Evolutionary conservation across 371 early-diverging fungal genomes (phyloP).

Genomic region (Scutellospora calospora): DNA sequence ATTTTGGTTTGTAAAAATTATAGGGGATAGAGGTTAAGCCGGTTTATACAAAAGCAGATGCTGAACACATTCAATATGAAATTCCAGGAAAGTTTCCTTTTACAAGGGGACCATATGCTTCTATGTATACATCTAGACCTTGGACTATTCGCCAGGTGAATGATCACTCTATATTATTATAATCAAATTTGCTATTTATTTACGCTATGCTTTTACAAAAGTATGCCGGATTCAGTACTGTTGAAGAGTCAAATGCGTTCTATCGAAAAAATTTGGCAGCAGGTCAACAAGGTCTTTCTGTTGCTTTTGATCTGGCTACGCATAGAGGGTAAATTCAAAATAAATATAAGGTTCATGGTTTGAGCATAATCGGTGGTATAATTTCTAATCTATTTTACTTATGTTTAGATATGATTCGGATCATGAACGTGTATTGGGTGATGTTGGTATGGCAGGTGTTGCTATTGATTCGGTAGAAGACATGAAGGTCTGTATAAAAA

Average conservation of each 20-base stretch:
- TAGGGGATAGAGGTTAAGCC: slow-evolving; percentile 86
- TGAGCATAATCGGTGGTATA: not conserved
- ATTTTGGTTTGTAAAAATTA: not conserved
- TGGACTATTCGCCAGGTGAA: slow-evolving; percentile 85
- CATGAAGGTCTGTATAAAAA: slow-evolving; percentile 70
- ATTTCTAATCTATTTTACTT: not conserved
- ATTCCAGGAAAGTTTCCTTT: slow-evolving; percentile 85
- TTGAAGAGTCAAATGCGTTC: slow-evolving; percentile 86
- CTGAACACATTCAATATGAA: slow-evolving; percentile 64
- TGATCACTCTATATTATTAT: not conserved
- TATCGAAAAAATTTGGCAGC: slow-evolving; percentile 87
- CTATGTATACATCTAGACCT: slow-evolving; percentile 89
- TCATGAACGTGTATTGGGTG: slow-evolving; percentile 85
- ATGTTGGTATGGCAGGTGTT: slow-evolving; percentile 94
- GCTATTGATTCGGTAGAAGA: slow-evolving; percentile 91
- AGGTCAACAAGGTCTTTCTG: slow-evolving; percentile 86
- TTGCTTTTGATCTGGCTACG: slow-evolving; percentile 89
- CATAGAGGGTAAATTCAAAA: slow-evolving; percentile 70
- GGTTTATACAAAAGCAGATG: slow-evolving; percentile 78
- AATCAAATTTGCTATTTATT: not conserved
- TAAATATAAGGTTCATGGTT: too few species aligned
- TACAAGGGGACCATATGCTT: slow-evolving; percentile 88
- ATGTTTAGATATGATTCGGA: slow-evolving; percentile 77
- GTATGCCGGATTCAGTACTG: slow-evolving; percentile 92
- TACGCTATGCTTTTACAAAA: slow-evolving; percentile 46